Conservation (phyloP, 164 flowering plant species). For the grape (Vitis vinifera) region ASM3070453v1 NC_081813.1:286001-286500, state of each 20-base stretch:
- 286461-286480: constrained; percentile 95
- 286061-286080: constrained; percentile 99
- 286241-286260: too few species aligned
- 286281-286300: background rate
- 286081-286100: constrained; percentile 97
- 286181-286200: too few species aligned
- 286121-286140: constrained; percentile 32
- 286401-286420: background rate
- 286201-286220: too few species aligned
- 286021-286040: constrained; percentile 89
- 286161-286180: too few species aligned
- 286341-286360: too few species aligned
- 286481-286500: constrained; percentile 79
- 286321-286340: too few species aligned
- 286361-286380: too few species aligned
- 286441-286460: constrained; percentile 98
- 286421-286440: constrained; percentile 8
- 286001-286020: constrained; percentile 93
- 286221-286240: too few species aligned
- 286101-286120: constrained; percentile 96
- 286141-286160: background rate
- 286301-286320: too few species aligned
- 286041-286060: constrained; percentile 91
- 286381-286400: too few species aligned
- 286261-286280: too few species aligned